Evolutionary conservation across 495 filamentous ascomycete genomes (phyloP).

Genomic region (Massariosphaeria phaeospora): DNA sequence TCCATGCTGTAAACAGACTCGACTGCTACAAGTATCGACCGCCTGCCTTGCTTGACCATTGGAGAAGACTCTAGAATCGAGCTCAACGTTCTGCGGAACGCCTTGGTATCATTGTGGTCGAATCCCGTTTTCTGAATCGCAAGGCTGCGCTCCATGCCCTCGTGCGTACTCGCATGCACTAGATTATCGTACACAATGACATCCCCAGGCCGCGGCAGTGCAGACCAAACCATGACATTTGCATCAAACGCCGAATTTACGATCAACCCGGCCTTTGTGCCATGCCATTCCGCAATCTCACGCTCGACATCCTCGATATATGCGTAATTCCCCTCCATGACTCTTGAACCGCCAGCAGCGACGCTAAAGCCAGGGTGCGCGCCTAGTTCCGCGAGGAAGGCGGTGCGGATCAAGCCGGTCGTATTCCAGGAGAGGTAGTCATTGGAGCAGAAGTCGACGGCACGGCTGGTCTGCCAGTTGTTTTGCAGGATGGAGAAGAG

Average conservation of each 20-base stretch:
- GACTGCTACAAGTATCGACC: slow-evolving; percentile 14
- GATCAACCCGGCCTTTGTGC: slow-evolving; percentile 3
- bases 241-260: slow-evolving; percentile 11
- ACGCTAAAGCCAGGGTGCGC: not conserved
- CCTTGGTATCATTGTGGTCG: slow-evolving; percentile 12
- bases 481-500: not conserved
- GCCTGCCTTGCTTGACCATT: not conserved
- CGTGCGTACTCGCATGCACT: slow-evolving; percentile 22
- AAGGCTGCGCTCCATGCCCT: slow-evolving; percentile 10
- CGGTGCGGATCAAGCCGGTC: not conserved
- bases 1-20: slow-evolving; percentile 29
- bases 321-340: slow-evolving; percentile 10
- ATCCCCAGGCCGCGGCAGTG: slow-evolving; percentile 10
- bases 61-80: not conserved
- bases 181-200: slow-evolving; percentile 21
- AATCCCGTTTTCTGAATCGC: not conserved
- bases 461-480: slow-evolving; percentile 21
- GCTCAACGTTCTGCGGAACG: not conserved
- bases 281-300: slow-evolving; percentile 16
- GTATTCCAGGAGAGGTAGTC: slow-evolving; percentile 4
- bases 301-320: slow-evolving; percentile 6
- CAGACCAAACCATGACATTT: not conserved
- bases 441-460: slow-evolving; percentile 11
- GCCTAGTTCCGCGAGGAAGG: slow-evolving; percentile 1
- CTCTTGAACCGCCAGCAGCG: slow-evolving; percentile 8